These are phyloP conservation scores for Geotrichum cucujoidarum DNA, from an alignment of 1,139 yeast species.

Conservation along the genomic window DNA sequence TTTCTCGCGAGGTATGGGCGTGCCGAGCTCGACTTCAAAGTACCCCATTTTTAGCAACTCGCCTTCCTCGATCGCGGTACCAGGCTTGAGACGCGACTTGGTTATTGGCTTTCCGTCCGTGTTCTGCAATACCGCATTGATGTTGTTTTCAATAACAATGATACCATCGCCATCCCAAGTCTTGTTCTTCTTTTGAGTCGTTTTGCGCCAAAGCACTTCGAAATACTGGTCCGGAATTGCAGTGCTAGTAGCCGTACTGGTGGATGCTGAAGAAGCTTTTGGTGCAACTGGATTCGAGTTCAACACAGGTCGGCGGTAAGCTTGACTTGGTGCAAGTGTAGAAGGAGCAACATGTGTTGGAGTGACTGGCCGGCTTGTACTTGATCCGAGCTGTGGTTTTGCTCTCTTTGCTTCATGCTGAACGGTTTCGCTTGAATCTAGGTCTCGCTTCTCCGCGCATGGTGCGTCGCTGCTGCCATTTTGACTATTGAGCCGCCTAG, in stretches of 20 bases:
- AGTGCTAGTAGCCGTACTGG: background rate
- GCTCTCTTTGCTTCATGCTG: constrained; percentile 3
- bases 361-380: background rate
- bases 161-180: constrained; percentile 95
- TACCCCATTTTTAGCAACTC: constrained; percentile 47
- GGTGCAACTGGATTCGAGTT: too few species aligned
- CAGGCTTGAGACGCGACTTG: constrained; percentile 5
- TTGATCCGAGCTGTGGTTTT: background rate
- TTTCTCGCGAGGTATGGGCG: constrained; percentile 24
- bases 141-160: constrained; percentile 34
- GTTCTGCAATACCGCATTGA: constrained; percentile 24
- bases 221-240: constrained; percentile 23
- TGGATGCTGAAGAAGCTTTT: too few species aligned
- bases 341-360: too few species aligned
- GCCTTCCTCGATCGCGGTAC: constrained; percentile 28
- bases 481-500: constrained; percentile 8
- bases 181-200: constrained; percentile 71
- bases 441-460: background rate
- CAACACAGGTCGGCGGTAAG: too few species aligned
- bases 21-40: constrained; percentile 54
- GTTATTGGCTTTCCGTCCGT: constrained; percentile 26
- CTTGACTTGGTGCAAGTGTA: too few species aligned
- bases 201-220: constrained; percentile 64
- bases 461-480: background rate
- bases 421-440: background rate